Percentiles rank a stretch among this genome's conserved stretches.
phyloP scores from a whole-genome alignment of 2,329 filamentous ascomycete species.

The Grosmannia serpens region DNA sequence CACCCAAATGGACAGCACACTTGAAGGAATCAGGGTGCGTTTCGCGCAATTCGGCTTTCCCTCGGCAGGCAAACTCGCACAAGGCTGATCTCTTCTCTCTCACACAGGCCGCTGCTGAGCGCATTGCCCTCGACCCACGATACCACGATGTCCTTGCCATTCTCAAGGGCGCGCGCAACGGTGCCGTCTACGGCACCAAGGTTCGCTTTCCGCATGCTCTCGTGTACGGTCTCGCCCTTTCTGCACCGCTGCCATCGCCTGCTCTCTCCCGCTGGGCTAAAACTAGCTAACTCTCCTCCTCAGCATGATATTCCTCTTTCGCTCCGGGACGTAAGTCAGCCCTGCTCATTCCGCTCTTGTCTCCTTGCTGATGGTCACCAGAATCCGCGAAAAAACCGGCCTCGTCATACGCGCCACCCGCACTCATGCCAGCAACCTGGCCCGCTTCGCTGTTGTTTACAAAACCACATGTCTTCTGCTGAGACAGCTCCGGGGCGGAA shows the following conservation, averaged over 20 bases:
- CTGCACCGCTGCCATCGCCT: not conserved
- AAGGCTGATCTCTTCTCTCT: not conserved
- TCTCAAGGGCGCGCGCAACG: constrained; percentile 90
- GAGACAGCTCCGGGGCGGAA: constrained; percentile 49
- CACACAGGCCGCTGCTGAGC: constrained; percentile 57
- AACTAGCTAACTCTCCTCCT: not conserved
- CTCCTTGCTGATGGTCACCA: constrained; percentile 13
- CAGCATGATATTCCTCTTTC: constrained; percentile 95
- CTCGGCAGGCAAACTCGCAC: not conserved
- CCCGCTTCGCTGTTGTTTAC: constrained; percentile 83
- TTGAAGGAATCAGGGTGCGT: constrained; percentile 1
- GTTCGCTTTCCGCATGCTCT: constrained; percentile 96
- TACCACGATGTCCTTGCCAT: constrained; percentile 79
- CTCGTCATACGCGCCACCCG: constrained; percentile 78
- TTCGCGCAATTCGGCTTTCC: not conserved
- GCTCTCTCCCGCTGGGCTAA: not conserved
- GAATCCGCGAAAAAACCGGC: constrained; percentile 61
- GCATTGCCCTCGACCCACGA: constrained; percentile 66
- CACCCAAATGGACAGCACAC: not conserved
- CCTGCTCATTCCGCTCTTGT: not conserved
- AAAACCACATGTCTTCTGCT: constrained; percentile 71
- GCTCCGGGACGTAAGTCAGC: constrained; percentile 63
- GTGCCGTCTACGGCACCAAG: constrained; percentile 91
- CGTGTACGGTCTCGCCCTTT: constrained; percentile 40
- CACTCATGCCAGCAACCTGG: constrained; percentile 84